phyloP scores from a whole-genome alignment of 2,329 filamentous ascomycete genomes.

The Botrytis tulipae region DNA sequence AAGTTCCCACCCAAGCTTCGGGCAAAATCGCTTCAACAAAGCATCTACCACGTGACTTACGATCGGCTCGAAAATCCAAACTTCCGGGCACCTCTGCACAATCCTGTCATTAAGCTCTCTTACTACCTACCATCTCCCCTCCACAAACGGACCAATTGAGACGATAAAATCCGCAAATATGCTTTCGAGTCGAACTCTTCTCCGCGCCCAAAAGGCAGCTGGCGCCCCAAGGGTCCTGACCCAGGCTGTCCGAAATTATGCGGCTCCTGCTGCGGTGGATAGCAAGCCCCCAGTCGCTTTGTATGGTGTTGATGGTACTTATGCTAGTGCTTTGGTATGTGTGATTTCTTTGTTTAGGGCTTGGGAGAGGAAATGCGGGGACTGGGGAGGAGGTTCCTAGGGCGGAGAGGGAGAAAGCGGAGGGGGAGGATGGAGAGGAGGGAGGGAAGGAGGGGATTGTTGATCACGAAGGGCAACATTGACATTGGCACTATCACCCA shows the following conservation, averaged over 20 bases:
- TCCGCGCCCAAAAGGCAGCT: constrained; percentile 36
- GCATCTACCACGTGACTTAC: not conserved
- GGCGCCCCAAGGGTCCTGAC: constrained; percentile 40
- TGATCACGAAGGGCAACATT: not conserved
- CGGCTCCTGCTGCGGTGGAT: constrained; percentile 58
- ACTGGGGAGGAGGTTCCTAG: constrained; percentile 13
- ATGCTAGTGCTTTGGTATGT: constrained; percentile 96
- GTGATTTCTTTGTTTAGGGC: constrained; percentile 8
- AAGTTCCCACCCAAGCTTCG: not conserved
- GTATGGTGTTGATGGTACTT: constrained; percentile 96
- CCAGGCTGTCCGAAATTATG: constrained; percentile 71
- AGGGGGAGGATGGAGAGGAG: not conserved
- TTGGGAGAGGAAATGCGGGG: not conserved
- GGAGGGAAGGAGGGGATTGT: not conserved
- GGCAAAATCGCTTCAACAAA: not conserved
- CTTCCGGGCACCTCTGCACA: constrained; percentile 19
- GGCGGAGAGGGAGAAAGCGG: not conserved
- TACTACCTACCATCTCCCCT: constrained; percentile 26
- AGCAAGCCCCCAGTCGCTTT: constrained; percentile 84
- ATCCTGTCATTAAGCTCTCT: constrained; percentile 18
- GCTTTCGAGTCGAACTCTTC: constrained; percentile 38
- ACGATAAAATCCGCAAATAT: constrained; percentile 32
- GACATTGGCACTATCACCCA: not conserved
- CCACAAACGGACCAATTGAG: constrained; percentile 34
- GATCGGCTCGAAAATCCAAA: constrained; percentile 22